Base-by-base conservation (phyloP, 1,139 yeast species). In the Pneumocystis carinii region DNA sequence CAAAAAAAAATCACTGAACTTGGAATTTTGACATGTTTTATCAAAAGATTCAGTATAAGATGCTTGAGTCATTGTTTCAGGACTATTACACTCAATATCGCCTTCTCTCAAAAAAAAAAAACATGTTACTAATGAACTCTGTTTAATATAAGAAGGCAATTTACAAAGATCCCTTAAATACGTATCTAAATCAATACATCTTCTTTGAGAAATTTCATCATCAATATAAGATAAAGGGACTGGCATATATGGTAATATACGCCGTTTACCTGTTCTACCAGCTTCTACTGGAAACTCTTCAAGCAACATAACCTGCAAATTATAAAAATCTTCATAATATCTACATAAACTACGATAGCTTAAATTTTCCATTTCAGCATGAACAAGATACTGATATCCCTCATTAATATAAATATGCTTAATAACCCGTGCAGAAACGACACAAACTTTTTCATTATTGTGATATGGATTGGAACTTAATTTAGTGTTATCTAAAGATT, bases 211-310 rank as follows among this genome's bases (percentile, higher is more conserved):
- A 64, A 90, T 86, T 62, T 86, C 82, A 72, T 90, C 97, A 67
- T 90, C 90, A 62, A 92, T 96, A 72, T 87, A 87, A 60, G 95
- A 86, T 62, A 92, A 80, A 1, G 98, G 99, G 1, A 98, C 98
- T 0, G 98, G 98, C 72, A 94, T 90, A 67, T 87, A 89, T 3
- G 99, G 98, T 66, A 92, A 80, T 55, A 86, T 86, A 68, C 98
- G 81, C 59, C 79, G 79, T 68, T 83, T 83, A 73, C 86, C 89
- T 61, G 85, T 83, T 69, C 90, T 85, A 5, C 97, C 97, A 4
- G 97, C 96, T 73, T 92, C 98, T 67, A 79, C 84, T 2, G 97
- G 97, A 77, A 87, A 92, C 60, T 85, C 79, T 70, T 87, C 95
- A 64, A 92, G 78, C 62, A 94, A 77, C 67, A 81, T 83, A 62